phyloP scores from a whole-genome alignment of 345 rosid genomes.

The Sapria himalayana region DNA sequence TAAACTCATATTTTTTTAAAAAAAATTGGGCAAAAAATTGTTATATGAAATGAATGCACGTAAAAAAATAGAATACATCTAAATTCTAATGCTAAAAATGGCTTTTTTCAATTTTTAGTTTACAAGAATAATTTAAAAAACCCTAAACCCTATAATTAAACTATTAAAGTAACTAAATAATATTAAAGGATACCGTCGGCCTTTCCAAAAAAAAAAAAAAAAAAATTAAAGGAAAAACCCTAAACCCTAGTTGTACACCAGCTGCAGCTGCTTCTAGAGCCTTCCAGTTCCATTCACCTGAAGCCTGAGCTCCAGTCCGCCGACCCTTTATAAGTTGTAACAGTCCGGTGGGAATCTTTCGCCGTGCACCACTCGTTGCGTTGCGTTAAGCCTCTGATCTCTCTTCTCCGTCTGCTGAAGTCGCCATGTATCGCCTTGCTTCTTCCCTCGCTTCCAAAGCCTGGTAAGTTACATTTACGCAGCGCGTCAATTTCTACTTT shows the following conservation, averaged over 20 bases:
- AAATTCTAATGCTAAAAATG: too few species aligned
- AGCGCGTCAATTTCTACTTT: neutral
- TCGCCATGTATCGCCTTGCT: constrained; percentile 41
- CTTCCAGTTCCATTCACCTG: constrained; percentile 17
- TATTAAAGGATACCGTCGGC: too few species aligned
- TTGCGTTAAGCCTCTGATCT: neutral
- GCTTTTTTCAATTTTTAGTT: too few species aligned
- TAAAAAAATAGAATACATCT: too few species aligned
- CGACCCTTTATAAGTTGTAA: neutral
- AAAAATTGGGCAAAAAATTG: too few species aligned
- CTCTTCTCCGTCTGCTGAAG: neutral
- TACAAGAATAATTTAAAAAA: too few species aligned
- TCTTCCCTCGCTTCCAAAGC: constrained; percentile 46
- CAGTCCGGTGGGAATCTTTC: neutral
- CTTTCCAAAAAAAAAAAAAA: constrained; percentile 6
- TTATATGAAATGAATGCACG: too few species aligned
- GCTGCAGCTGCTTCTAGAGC: constrained; percentile 29
- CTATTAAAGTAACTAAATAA: too few species aligned
- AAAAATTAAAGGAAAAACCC: constrained; percentile 32
- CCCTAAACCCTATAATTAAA: too few species aligned
- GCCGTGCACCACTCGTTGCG: neutral
- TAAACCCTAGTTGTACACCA: constrained; percentile 24
- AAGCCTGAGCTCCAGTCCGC: neutral
- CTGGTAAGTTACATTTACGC: constrained; percentile 14
- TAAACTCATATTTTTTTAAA: too few species aligned